Evolutionary conservation across 1,284 basidiomycete species (phyloP).

Genomic region (Peniophora sp.): DNA sequence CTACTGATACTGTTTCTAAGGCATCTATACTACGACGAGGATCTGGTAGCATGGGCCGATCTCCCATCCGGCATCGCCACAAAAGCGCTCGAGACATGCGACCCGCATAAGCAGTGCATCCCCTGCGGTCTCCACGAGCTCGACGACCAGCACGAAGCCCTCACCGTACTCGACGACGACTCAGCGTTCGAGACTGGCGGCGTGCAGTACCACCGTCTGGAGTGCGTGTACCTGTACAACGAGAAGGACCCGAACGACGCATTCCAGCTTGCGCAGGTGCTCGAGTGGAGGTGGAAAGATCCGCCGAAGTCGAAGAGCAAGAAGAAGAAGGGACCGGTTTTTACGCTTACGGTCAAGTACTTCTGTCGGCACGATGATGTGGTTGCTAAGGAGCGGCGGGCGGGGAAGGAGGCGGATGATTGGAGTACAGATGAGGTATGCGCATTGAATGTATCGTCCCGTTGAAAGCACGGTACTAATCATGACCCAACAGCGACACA

Average conservation of each 20-base stretch:
- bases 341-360: slow-evolving; percentile 32
- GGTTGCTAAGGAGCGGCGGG: slow-evolving; percentile 9
- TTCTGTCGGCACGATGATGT: slow-evolving; percentile 30
- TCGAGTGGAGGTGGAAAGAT: slow-evolving; percentile 10
- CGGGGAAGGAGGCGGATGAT: slow-evolving; percentile 5
- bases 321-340: slow-evolving; percentile 11
- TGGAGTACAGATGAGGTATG: slow-evolving; percentile 18
- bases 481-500: slow-evolving; percentile 6
- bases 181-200: slow-evolving; percentile 28
- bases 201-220: slow-evolving; percentile 42
- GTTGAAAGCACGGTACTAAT: too few species aligned
- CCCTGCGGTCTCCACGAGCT: slow-evolving; percentile 32
- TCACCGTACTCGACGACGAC: slow-evolving; percentile 15
- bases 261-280: slow-evolving; percentile 48
- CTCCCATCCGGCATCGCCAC: slow-evolving; percentile 27
- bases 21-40: slow-evolving; percentile 35
- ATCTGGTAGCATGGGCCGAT: slow-evolving; percentile 33
- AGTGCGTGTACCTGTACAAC: slow-evolving; percentile 49
- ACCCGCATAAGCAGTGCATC: slow-evolving; percentile 32
- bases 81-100: slow-evolving; percentile 22
- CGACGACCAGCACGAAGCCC: slow-evolving; percentile 12
- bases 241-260: slow-evolving; percentile 18
- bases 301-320: slow-evolving; percentile 22
- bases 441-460: too few species aligned
- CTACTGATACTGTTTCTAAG: too few species aligned